phyloP scores from a whole-genome alignment of 225 moss, liverwort and hornwort species.

The Pseudisothecium myosuroides region DNA sequence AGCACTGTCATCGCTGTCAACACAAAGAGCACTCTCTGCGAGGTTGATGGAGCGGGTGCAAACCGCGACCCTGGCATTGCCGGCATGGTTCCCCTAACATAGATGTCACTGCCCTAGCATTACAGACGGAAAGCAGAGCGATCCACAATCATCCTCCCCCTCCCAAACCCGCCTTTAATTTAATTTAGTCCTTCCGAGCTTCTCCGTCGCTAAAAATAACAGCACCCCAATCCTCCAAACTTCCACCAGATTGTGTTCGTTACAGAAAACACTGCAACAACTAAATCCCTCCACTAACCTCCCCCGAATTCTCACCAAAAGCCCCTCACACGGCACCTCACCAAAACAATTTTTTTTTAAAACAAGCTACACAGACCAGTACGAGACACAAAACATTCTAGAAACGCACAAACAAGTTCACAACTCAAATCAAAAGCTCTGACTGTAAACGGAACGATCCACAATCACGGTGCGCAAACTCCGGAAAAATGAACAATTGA shows the following conservation, averaged over 20 bases:
- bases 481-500: background rate
- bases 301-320: background rate
- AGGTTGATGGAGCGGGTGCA: constrained; percentile 29
- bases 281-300: background rate
- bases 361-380: background rate
- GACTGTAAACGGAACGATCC: background rate
- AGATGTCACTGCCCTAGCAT: constrained; percentile 11
- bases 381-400: background rate
- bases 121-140: background rate
- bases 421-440: background rate
- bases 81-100: constrained; percentile 25
- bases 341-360: too few relatives aligned
- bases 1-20: constrained; percentile 58
- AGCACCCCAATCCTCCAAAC: background rate
- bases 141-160: background rate
- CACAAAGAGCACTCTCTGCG: constrained; percentile 44
- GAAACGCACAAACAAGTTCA: background rate
- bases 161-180: background rate
- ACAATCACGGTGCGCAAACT: background rate
- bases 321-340: background rate
- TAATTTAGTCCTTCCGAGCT: background rate
- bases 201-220: background rate
- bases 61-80: constrained; percentile 36
- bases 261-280: background rate
- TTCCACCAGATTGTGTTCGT: background rate